Conservation (phyloP, 1,139 yeast species). For the Hanseniaspora uvarum region DNA sequence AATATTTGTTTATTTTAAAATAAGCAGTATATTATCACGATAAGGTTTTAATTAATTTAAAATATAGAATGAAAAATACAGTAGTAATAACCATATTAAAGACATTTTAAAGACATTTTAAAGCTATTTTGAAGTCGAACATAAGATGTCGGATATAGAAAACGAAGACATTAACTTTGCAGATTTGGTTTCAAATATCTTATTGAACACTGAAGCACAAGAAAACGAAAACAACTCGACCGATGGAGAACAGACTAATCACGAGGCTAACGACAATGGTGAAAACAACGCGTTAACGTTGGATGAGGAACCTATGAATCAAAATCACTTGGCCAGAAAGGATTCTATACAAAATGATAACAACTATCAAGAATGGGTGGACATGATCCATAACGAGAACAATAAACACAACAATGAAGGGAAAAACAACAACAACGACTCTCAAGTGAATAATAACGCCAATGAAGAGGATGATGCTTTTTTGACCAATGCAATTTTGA, state of each 20-base stretch:
- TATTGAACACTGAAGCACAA: slow-evolving; percentile 11
- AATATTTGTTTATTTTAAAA: background rate
- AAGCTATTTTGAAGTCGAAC: background rate
- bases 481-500: slow-evolving; percentile 14
- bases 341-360: slow-evolving; percentile 3
- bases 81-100: background rate
- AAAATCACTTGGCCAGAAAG: background rate
- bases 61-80: background rate
- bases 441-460: background rate
- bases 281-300: background rate
- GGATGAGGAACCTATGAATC: background rate
- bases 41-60: background rate
- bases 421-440: background rate
- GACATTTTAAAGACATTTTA: background rate
- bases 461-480: slow-evolving; percentile 16
- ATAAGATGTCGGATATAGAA: background rate
- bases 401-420: background rate
- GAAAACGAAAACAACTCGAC: background rate
- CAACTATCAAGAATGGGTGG: slow-evolving; percentile 11
- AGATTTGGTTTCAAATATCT: slow-evolving; percentile 14
- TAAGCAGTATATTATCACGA: background rate
- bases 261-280: background rate
- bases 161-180: slow-evolving; percentile 14
- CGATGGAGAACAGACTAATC: background rate
- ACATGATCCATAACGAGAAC: slow-evolving; percentile 4